These are phyloP conservation scores for Trichoderma harzianum DNA, from an alignment of 2,329 filamentous ascomycete species.

Conservation along the genomic window DNA sequence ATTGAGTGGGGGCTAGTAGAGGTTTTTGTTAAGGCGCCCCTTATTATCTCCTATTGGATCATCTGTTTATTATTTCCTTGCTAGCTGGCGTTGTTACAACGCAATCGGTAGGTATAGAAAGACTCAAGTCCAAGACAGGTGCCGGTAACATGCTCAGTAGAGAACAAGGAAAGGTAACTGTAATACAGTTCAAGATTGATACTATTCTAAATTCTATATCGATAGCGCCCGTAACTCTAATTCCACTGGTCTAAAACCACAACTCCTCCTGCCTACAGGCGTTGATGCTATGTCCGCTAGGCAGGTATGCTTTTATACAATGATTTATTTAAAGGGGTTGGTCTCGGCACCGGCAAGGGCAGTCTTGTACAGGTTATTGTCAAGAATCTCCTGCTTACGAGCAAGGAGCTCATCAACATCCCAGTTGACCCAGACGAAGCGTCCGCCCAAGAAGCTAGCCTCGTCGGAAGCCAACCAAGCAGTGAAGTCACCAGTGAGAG, in stretches of 20 bases:
- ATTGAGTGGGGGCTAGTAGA: background rate
- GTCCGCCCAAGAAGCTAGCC: background rate
- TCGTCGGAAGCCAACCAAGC: background rate
- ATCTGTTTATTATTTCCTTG: no score
- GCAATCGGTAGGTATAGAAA: background rate
- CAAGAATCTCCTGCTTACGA: background rate
- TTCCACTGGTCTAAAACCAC: background rate
- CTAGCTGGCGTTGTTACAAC: background rate
- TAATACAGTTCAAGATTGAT: background rate
- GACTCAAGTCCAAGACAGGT: background rate
- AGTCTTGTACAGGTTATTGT: background rate
- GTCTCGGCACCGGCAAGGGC: background rate
- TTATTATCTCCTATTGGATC: background rate
- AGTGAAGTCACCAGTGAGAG: background rate
- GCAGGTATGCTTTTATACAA: background rate
- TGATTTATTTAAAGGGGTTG: background rate
- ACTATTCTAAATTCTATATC: background rate
- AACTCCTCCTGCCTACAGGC: background rate
- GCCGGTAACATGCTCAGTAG: background rate
- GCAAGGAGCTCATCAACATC: background rate
- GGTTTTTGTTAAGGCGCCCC: background rate
- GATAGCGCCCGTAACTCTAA: background rate
- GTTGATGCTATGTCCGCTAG: background rate
- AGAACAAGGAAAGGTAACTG: background rate
- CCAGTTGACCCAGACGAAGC: conserved; percentile 8